phyloP scores from a whole-genome alignment of 305 asterid species.

The Fraxinus xanthoxyloides region DNA sequence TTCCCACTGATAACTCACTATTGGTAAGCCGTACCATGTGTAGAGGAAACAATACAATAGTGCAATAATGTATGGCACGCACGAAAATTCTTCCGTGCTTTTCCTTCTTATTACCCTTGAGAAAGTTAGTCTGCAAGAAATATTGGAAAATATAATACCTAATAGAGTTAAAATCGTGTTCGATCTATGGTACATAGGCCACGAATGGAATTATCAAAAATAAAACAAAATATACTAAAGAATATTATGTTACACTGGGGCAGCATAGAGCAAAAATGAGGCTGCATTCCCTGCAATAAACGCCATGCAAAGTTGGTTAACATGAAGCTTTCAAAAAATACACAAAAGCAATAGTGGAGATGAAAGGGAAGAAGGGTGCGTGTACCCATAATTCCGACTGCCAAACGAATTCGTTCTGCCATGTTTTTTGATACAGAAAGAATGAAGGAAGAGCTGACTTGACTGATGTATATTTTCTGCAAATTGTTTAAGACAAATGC shows the following conservation, averaged over 20 bases:
- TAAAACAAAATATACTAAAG: background rate
- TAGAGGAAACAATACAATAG: slow-evolving; percentile 58
- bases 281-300: slow-evolving; percentile 67
- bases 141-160: background rate
- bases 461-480: background rate
- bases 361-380: background rate
- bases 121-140: slow-evolving; percentile 53
- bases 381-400: slow-evolving; percentile 68
- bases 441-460: background rate
- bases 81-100: slow-evolving; percentile 59
- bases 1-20: slow-evolving; percentile 74
- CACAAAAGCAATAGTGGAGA: background rate
- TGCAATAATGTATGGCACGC: slow-evolving; percentile 64
- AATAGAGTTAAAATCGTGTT: background rate
- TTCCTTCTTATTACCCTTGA: slow-evolving; percentile 47
- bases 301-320: slow-evolving; percentile 11
- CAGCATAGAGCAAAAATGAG: slow-evolving; percentile 62
- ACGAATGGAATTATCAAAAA: background rate
- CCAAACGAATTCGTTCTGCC: slow-evolving; percentile 64
- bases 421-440: slow-evolving; percentile 25
- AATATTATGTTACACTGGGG: slow-evolving; percentile 49
- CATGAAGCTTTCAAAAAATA: background rate
- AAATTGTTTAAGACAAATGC: slow-evolving; percentile 31
- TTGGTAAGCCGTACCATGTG: slow-evolving; percentile 83
- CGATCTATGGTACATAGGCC: background rate